Evolutionary conservation across 163 green algal species (phyloP), one percentile per base, ranked within the genome.

Genomic region (Scenedesmus sp.): DNA sequence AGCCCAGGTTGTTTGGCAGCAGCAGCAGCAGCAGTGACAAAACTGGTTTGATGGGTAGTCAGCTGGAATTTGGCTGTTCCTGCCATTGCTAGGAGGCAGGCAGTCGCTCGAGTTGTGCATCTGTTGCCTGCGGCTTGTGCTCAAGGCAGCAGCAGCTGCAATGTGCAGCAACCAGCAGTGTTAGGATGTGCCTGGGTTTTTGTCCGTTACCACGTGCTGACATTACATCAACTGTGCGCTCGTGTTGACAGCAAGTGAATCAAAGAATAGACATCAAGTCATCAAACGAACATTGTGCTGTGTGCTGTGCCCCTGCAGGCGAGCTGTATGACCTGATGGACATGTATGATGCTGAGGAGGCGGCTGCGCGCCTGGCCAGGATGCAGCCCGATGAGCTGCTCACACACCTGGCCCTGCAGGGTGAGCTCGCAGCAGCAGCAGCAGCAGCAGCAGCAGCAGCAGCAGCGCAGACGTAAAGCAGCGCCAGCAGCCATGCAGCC

Each of bases 261-360:
- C 18, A 18, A 76, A n/a, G 66, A 15, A 4, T 76, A n/a, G 66
- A 18, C 18, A 18, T 76, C 15, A 76, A 18, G 16, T 15, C 66
- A 76, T 76, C 0, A 76, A 18, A 0, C 15, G 12, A 20, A 26
- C 59, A 67, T 10, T 67, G 81, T 66, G 7, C 6, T 73, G 12
- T 46, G 5, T 57, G 18, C 74, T 59, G 12, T 79, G 23, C 6
- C 7, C 34, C 6, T 76, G 76, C 82, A 92, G 91, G 81, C 46
- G 94, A 96, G 64, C 77, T 96, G 89, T 96, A 96, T 73, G 94
- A 96, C 91, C 91, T 96, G 66, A 85, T 96, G 2, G 94, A 96
- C 88, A 93, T 93, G 90, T 93, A 86, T 74, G 90, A 91, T 23
- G 79, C 90, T 23, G 18, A 87, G 26, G 90, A 54, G 9, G 90